phyloP scores from a whole-genome alignment of 495 filamentous ascomycete species.

The Lasiosphaeris hirsuta region DNA sequence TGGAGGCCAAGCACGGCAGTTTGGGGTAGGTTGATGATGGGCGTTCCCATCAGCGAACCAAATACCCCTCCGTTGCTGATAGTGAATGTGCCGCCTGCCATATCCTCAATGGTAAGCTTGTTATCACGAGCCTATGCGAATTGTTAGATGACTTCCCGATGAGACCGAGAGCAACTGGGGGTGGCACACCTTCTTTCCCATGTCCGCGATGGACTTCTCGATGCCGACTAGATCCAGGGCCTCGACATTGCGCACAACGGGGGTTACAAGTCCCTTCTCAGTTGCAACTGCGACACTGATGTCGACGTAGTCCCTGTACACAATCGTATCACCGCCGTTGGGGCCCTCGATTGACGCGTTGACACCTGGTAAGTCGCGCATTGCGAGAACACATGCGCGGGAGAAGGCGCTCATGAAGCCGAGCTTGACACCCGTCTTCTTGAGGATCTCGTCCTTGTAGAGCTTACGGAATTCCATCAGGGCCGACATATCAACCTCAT shows the following conservation, averaged over 20 bases:
- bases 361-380: conserved; percentile 92
- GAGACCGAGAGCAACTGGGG: background rate
- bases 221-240: conserved; percentile 81
- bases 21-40: conserved; percentile 98
- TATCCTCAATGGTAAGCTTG: conserved; percentile 98
- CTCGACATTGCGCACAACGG: conserved; percentile 93
- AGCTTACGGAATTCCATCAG: conserved; percentile 95
- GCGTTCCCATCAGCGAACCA: conserved; percentile 84
- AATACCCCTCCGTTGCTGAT: conserved; percentile 87
- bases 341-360: conserved; percentile 97
- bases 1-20: conserved; percentile 96
- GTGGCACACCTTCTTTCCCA: conserved; percentile 81
- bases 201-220: conserved; percentile 85
- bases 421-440: conserved; percentile 95
- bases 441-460: conserved; percentile 94
- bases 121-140: conserved; percentile 75
- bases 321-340: conserved; percentile 92
- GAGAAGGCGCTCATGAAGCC: conserved; percentile 99
- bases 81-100: conserved; percentile 98
- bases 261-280: conserved; percentile 95
- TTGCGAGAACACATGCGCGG: conserved; percentile 83
- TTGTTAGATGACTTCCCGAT: conserved; percentile 15
- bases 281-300: conserved; percentile 97
- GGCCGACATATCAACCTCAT: conserved; percentile 98
- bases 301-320: conserved; percentile 97